Conservation (phyloP, 139 green algal species). For the Micractinium sp. region DNA sequence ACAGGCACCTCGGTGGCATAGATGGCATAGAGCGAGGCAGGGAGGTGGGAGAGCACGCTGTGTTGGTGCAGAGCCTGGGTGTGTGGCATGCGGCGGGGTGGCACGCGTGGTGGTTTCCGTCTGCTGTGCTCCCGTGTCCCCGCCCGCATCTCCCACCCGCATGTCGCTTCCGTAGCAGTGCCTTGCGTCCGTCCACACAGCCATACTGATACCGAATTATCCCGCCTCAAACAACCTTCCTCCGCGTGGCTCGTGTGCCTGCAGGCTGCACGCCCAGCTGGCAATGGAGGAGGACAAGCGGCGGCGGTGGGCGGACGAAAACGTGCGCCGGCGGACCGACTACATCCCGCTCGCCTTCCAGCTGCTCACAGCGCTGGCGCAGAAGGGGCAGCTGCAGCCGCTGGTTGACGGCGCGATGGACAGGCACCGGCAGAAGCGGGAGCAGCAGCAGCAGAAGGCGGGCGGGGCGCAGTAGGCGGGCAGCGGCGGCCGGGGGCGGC, state of each 20-base stretch:
- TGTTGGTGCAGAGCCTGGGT: no score
- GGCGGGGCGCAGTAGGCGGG: neutral
- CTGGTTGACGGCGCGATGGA: constrained; percentile 73
- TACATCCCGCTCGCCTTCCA: constrained; percentile 90
- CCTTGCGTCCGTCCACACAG: no score
- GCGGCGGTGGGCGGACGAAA: constrained; percentile 87
- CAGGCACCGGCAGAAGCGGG: constrained; percentile 8
- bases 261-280: constrained; percentile 66
- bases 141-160: no score
- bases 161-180: no score
- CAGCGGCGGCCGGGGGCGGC: neutral
- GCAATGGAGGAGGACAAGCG: constrained; percentile 78
- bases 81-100: no score
- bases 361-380: constrained; percentile 85
- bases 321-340: constrained; percentile 92
- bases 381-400: constrained; percentile 78
- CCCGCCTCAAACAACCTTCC: no score
- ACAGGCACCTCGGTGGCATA: no score
- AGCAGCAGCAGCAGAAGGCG: constrained; percentile 18
- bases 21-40: no score
- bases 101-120: no score
- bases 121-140: no score
- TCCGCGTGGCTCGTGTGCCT: neutral
- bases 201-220: no score
- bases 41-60: no score